Base-by-base conservation (phyloP, 306 rosid genomes). In the Albizia julibrissin region DNA sequence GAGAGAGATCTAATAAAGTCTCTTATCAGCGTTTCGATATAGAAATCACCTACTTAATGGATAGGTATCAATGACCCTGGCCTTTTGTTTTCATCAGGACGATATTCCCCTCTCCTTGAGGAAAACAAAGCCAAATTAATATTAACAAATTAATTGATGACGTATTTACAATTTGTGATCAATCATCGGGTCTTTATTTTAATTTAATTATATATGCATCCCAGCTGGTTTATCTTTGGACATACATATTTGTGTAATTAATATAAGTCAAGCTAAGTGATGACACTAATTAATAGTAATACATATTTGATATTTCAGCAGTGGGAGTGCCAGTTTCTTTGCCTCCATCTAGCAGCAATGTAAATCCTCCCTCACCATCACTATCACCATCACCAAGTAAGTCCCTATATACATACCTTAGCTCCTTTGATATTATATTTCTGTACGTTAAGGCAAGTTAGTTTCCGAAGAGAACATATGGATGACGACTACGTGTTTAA, bases 241-340 rank as follows among this genome's bases (percentile, higher is more conserved):
- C 56, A 13, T 39, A 39, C 8, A 39, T 39, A 39, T 6, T 39
- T 39, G 43, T 12, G 16, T 61, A 8, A 7, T 54, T 61, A 8
- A 7, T 54, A 9, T 21, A 64, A 64, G 29, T 64, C 10, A 19
- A 27, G n/a, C n/a, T n/a, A n/a, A n/a, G 8, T 39, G 8, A 64
- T 13, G 39, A 10, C 39, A 27, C 8, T 61, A 16, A 49, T 49
- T 49, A 64, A 62, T 0, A n/a, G n/a, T 7, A 42, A 42, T 42
- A 2, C 33, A 27, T 21, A n/a, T 12, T 12, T 27, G 40, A 19
- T 29, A n/a, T 68, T 22, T 70, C 27, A 87, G 90, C 75, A 29
- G 16, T 71, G 27, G 90, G 90, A 75, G 58, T 78, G 22, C 90
- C 90, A 3, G 90, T 87, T 24, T 81, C 90, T 19, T 54, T 70